These are phyloP conservation scores for Citrus inodora DNA, from an alignment of 345 rosid genomes.

Conservation along the genomic window DNA sequence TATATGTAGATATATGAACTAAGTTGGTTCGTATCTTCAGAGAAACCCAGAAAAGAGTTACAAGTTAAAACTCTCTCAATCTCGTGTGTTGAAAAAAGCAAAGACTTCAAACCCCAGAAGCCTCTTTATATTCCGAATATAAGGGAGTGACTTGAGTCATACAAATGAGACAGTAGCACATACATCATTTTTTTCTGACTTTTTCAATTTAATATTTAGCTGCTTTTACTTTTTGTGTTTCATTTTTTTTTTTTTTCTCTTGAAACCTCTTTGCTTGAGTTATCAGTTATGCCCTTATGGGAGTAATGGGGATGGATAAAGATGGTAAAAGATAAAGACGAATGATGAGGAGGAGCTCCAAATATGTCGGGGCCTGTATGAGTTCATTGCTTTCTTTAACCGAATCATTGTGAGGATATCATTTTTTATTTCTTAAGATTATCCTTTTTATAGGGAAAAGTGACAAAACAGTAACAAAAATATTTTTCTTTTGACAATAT, in stretches of 20 bases:
- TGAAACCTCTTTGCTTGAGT: too few relatives aligned
- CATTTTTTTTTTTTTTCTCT: too few relatives aligned
- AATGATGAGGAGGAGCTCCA: conserved; percentile 24
- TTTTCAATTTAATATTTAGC: conserved; percentile 6
- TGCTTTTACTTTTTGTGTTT: too few relatives aligned
- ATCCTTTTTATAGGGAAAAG: neutral
- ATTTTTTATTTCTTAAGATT: neutral
- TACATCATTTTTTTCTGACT: conserved; percentile 4
- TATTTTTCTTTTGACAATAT: neutral
- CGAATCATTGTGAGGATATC: neutral
- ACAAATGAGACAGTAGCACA: conserved; percentile 9
- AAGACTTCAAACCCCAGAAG: neutral
- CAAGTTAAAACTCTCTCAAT: neutral
- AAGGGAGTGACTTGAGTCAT: neutral
- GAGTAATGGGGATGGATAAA: conserved; percentile 8
- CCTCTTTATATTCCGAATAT: conserved; percentile 11
- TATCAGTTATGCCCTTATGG: too few relatives aligned
- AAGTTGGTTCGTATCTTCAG: conserved; percentile 15
- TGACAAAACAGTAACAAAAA: neutral
- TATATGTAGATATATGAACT: neutral
- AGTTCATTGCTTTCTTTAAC: neutral
- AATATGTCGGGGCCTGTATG: neutral
- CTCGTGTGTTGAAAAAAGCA: conserved; percentile 13
- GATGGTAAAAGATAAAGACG: conserved; percentile 25
- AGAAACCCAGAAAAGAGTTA: conserved; percentile 15